These are phyloP conservation scores for Candida sithepensis DNA, from an alignment of 805 yeast genomes.

Conservation along the genomic window DNA sequence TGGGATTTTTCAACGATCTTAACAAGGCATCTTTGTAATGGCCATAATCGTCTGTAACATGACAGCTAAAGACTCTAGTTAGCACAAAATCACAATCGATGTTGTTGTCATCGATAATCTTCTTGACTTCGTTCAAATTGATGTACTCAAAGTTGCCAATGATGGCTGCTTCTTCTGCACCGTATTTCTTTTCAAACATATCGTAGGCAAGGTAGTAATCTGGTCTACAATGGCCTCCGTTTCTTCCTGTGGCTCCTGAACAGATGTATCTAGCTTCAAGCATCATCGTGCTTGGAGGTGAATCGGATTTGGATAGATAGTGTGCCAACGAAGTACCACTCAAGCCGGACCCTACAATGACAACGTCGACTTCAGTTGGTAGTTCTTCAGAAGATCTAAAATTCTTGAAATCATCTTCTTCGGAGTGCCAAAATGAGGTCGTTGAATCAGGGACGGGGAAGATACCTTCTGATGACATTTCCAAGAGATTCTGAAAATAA, in stretches of 20 bases:
- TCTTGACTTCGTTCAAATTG: constrained; percentile 31
- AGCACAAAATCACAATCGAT: constrained; percentile 34
- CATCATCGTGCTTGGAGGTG: constrained; percentile 20
- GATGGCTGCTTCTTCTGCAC: constrained; percentile 32
- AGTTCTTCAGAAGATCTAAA: constrained; percentile 19
- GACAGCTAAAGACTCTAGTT: constrained; percentile 28
- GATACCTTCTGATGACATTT: background rate
- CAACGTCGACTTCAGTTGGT: constrained; percentile 36
- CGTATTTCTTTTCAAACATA: constrained; percentile 15
- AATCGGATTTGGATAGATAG: constrained; percentile 24
- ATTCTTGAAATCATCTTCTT: constrained; percentile 15
- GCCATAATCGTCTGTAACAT: constrained; percentile 18
- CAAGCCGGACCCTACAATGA: constrained; percentile 43
- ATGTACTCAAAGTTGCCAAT: constrained; percentile 36
- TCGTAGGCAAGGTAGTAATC: constrained; percentile 19
- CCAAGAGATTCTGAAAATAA: too few species aligned
- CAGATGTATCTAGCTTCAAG: constrained; percentile 41
- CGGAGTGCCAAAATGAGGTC: constrained; percentile 23
- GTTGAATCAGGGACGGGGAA: constrained; percentile 21
- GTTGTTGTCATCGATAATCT: constrained; percentile 29
- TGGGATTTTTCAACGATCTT: constrained; percentile 23
- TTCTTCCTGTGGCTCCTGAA: constrained; percentile 43
- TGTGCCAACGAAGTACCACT: constrained; percentile 40
- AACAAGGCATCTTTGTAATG: constrained; percentile 8
- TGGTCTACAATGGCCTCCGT: constrained; percentile 48